A percentile compares a stretch with the other conserved stretches of the same genome.
These are phyloP conservation scores for Naematelia aurantialba DNA, from an alignment of 768 basidiomycete genomes.

Conservation along the genomic window DNA sequence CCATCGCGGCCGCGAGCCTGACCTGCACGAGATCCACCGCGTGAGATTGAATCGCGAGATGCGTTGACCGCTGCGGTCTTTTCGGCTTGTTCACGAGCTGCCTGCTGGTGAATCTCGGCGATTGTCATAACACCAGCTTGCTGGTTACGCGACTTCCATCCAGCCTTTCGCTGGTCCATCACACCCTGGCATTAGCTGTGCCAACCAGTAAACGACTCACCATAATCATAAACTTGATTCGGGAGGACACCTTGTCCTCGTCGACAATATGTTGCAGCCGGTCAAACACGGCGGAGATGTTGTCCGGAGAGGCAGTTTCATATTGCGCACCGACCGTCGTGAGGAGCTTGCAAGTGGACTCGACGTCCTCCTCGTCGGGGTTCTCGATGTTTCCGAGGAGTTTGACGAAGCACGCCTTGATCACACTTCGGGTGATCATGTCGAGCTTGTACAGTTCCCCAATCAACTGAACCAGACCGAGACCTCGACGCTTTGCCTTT, in stretches of 20 bases:
- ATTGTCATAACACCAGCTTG: conserved; percentile 80
- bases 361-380: conserved; percentile 96
- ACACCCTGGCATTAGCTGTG: conserved; percentile 62
- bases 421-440: conserved; percentile 96
- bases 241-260: conserved; percentile 69
- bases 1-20: conserved; percentile 58
- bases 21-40: conserved; percentile 84
- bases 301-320: conserved; percentile 75
- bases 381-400: conserved; percentile 86
- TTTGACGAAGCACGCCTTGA: conserved; percentile 98
- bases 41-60: conserved; percentile 72
- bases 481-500: conserved; percentile 94
- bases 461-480: conserved; percentile 96
- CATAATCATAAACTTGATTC: conserved; percentile 94
- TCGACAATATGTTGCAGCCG: conserved; percentile 80
- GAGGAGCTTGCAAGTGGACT: conserved; percentile 88
- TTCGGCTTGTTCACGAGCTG: conserved; percentile 69
- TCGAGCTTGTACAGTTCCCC: conserved; percentile 98
- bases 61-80: conserved; percentile 60
- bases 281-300: conserved; percentile 89
- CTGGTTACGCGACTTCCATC: conserved; percentile 70
- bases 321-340: conserved; percentile 80
- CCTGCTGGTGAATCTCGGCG: conserved; percentile 76
- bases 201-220: conserved; percentile 54
- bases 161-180: conserved; percentile 76